Evolutionary conservation across 305 asterid species (phyloP).

Genomic region (Rubia peregrina): DNA sequence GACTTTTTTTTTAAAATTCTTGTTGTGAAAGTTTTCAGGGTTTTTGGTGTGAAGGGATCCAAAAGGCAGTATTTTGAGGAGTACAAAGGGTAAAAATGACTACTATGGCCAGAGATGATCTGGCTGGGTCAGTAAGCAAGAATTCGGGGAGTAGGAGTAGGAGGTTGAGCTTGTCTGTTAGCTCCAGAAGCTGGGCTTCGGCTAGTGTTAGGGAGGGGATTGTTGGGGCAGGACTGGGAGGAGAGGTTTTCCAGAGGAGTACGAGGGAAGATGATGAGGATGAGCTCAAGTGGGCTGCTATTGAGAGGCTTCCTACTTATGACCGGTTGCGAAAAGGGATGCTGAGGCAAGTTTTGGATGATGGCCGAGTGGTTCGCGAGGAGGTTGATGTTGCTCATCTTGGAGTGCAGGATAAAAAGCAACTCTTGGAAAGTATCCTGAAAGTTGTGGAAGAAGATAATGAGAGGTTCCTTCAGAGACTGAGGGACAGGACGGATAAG

Average conservation of each 20-base stretch:
- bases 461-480: constrained; percentile 66
- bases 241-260: constrained; percentile 63
- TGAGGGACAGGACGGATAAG: constrained; percentile 83
- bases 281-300: constrained; percentile 92
- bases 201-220: constrained; percentile 69
- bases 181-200: constrained; percentile 73
- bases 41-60: constrained; percentile 3
- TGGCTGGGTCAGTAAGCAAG: constrained; percentile 50
- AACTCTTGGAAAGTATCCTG: constrained; percentile 49
- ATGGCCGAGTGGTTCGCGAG: constrained; percentile 54
- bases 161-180: constrained; percentile 49
- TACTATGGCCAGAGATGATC: constrained; percentile 36
- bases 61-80: background rate
- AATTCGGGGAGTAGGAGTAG: constrained; percentile 50
- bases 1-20: constrained; percentile 4
- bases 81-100: constrained; percentile 30
- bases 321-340: constrained; percentile 77
- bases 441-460: constrained; percentile 81
- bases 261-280: constrained; percentile 66
- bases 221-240: constrained; percentile 43
- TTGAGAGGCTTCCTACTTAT: constrained; percentile 81
- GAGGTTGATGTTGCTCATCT: constrained; percentile 72
- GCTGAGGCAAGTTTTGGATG: constrained; percentile 54
- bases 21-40: background rate
- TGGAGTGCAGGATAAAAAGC: constrained; percentile 53